Percentiles rank a stretch among this genome's conserved stretches.
Conservation (phyloP, 371 early-diverging fungal species). For the Rhizopus sp. region DNA sequence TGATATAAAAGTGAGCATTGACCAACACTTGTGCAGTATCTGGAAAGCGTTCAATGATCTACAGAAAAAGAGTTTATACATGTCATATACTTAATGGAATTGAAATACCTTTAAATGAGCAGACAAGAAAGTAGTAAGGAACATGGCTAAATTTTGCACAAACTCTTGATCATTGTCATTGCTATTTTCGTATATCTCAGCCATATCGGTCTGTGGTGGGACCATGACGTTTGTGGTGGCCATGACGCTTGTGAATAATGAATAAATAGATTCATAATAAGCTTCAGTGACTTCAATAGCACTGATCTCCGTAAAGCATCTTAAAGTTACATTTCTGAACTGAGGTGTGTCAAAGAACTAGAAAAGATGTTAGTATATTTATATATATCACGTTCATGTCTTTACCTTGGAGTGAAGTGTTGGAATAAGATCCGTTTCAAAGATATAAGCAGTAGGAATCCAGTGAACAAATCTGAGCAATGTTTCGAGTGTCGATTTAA, state of each 20-base stretch:
- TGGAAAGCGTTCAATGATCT: conserved; percentile 53
- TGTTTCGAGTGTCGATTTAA: conserved; percentile 92
- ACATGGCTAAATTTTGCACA: conserved; percentile 44
- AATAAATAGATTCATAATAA: conserved; percentile 82
- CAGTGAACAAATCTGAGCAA: conserved; percentile 95
- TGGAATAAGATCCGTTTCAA: conserved; percentile 92
- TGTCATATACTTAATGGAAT: background rate
- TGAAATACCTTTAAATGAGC: conserved; percentile 76
- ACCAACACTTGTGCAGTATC: conserved; percentile 70
- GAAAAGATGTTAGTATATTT: conserved; percentile 2
- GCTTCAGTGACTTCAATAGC: conserved; percentile 72
- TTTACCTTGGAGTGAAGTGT: conserved; percentile 79
- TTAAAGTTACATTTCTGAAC: conserved; percentile 91
- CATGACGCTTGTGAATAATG: conserved; percentile 82
- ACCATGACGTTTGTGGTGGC: conserved; percentile 68
- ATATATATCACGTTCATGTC: background rate
- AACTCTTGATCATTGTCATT: conserved; percentile 89
- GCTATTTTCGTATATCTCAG: conserved; percentile 80
- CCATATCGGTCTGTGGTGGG: conserved; percentile 58
- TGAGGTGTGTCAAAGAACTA: conserved; percentile 81
- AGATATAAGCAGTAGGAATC: conserved; percentile 97
- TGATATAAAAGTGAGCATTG: conserved; percentile 85
- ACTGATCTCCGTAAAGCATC: conserved; percentile 95
- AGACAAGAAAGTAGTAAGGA: conserved; percentile 84
- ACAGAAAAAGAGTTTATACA: background rate